Evolutionary conservation across 176 grass and related monocot species (phyloP).

Genomic region (Microstegium vimineum): DNA sequence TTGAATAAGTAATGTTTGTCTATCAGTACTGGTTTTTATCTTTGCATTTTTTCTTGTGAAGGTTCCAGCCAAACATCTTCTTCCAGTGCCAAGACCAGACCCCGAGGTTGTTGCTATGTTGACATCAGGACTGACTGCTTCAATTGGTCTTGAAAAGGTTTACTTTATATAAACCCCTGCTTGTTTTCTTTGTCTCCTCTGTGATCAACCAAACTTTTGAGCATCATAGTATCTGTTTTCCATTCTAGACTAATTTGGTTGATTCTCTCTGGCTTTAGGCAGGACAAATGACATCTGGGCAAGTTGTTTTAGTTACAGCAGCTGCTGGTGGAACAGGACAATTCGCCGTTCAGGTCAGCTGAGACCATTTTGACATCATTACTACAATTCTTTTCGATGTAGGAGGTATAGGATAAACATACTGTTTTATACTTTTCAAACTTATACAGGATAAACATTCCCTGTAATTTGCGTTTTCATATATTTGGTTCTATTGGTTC

Average conservation of each 20-base stretch:
- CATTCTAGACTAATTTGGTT: constrained; percentile 17
- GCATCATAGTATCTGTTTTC: not conserved
- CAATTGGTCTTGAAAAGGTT: constrained; percentile 98
- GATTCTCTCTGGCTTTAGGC: constrained; percentile 44
- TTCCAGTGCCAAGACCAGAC: constrained; percentile 90
- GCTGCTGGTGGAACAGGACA: constrained; percentile 98
- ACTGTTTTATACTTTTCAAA: not conserved
- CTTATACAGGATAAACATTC: constrained; percentile 16
- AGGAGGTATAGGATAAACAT: not conserved
- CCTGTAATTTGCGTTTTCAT: not conserved
- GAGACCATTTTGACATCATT: constrained; percentile 15
- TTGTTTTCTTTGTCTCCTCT: constrained; percentile 17
- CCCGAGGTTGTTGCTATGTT: constrained; percentile 97
- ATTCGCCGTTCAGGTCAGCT: constrained; percentile 90
- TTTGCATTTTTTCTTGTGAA: constrained; percentile 48
- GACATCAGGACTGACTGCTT: constrained; percentile 96
- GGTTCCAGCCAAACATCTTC: constrained; percentile 91
- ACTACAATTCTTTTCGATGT: constrained; percentile 8
- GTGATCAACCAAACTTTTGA: constrained; percentile 10
- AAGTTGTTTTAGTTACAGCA: constrained; percentile 87
- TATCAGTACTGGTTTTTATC: constrained; percentile 12
- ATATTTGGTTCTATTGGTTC: constrained; percentile 22
- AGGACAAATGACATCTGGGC: constrained; percentile 80
- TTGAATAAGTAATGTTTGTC: not conserved
- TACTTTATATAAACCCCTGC: not conserved